Evolutionary conservation across 257 asterid species (phyloP), one percentile per base, ranked within the genome.

Genomic region (Jasminum sambac): DNA sequence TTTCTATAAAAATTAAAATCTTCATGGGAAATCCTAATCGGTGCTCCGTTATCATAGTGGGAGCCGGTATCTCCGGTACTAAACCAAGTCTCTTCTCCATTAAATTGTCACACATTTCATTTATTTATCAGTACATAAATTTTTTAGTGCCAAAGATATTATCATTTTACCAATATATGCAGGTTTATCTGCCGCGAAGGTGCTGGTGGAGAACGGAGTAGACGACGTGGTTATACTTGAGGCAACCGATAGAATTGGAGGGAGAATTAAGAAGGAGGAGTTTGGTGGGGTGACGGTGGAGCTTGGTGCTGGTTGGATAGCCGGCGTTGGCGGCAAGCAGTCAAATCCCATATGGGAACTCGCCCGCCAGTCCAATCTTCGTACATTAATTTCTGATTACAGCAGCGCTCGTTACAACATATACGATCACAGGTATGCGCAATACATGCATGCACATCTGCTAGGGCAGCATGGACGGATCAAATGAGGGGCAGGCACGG

Each of bases 301-400:
- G 78, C 89, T 90, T 68, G 98, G 98, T 42, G 98, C 97, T 66
- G 98, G 98, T 16, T 92, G 98, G 98, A 84, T 92, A 70, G 94
- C 98, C 77, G 98, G 98, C 5, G 98, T 92, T 74, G 98, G 98
- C 34, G 98, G 98, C 1, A 69, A 84, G 68, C 83, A 80, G 66
- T 44, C 88, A 1, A 92, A 92, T 42, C 98, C 98, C 0, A 89
- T 92, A 4, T 92, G 98, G 98, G 97, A 92, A 64, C 86, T 92
- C 30, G 90, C 98, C 0, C 76, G 82, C 6, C 83, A 82, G 64
- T 82, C 86, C 16, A 83, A 86, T 37, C 95, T 92, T 71, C 90
- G 95, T 12, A 88, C 95, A 30, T 90, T 93, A 78, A 85, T 88
- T 79, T 90, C 97, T 4, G 96, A 92, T 70, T 92, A 92, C 78